Evolutionary conservation across 768 basidiomycete species (phyloP).

Genomic region (Collybia sordida): DNA sequence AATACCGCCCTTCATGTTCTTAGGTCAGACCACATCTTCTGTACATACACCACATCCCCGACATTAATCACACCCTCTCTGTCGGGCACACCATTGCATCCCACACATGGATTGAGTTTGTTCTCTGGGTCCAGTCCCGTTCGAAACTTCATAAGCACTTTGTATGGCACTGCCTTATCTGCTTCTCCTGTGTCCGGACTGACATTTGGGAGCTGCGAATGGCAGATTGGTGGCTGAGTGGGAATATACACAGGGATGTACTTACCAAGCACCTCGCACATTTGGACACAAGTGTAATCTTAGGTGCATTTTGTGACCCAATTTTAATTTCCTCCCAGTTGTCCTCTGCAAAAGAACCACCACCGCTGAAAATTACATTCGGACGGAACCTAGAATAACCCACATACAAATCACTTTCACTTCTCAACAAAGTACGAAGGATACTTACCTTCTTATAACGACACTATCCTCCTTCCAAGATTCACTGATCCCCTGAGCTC

Average conservation of each 20-base stretch:
- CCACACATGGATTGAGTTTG: slow-evolving; percentile 59
- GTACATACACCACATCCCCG: slow-evolving; percentile 59
- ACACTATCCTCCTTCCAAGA: slow-evolving; percentile 53
- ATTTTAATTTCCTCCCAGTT: slow-evolving; percentile 61
- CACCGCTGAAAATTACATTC: slow-evolving; percentile 70
- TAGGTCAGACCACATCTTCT: slow-evolving; percentile 25
- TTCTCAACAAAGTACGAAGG: neutral
- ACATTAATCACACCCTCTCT: slow-evolving; percentile 54
- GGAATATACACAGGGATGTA: neutral
- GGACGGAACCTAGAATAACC: slow-evolving; percentile 61
- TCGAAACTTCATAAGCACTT: slow-evolving; percentile 73
- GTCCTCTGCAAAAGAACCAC: slow-evolving; percentile 71
- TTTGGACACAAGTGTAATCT: slow-evolving; percentile 62
- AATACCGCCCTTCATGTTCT: no score
- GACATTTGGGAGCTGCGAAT: slow-evolving; percentile 69
- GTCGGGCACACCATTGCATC: slow-evolving; percentile 58
- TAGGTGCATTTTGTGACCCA: slow-evolving; percentile 36
- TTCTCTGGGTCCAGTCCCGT: slow-evolving; percentile 50
- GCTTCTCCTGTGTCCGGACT: slow-evolving; percentile 61
- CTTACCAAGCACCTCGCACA: slow-evolving; percentile 74
- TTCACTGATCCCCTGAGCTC: slow-evolving; percentile 46
- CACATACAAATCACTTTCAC: neutral
- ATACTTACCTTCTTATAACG: slow-evolving; percentile 55
- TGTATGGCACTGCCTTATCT: slow-evolving; percentile 73
- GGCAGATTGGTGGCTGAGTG: neutral